A percentile compares a stretch with the other conserved stretches of the same genome.
These are phyloP conservation scores for Leccinum incarnatum DNA, from an alignment of 768 basidiomycete species.

Conservation along the genomic window DNA sequence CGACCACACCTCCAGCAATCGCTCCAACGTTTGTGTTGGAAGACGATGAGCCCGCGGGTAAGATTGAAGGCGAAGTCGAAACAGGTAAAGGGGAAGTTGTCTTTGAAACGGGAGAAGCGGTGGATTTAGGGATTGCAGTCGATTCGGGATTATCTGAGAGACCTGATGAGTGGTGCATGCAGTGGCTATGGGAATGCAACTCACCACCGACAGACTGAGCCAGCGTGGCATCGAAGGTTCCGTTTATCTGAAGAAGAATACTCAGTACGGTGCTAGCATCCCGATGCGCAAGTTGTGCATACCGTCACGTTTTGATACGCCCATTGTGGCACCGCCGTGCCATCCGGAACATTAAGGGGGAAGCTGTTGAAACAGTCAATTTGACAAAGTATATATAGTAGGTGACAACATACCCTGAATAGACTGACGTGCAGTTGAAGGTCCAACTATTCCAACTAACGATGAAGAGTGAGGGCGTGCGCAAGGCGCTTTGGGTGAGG, in stretches of 20 bases:
- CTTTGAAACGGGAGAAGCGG: not conserved
- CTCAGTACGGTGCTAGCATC: constrained; percentile 5
- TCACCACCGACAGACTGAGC: too few species aligned
- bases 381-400: not conserved
- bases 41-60: too few species aligned
- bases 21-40: too few species aligned
- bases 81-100: too few species aligned
- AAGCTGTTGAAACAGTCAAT: constrained; percentile 34
- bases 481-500: not conserved
- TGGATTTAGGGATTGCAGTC: too few species aligned
- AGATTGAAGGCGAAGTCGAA: too few species aligned
- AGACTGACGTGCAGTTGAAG: constrained; percentile 43
- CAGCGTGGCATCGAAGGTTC: constrained; percentile 32
- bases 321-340: constrained; percentile 57
- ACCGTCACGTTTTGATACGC: constrained; percentile 54
- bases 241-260: constrained; percentile 26
- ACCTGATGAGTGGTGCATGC: too few species aligned
- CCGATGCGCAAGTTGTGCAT: constrained; percentile 13
- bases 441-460: constrained; percentile 53
- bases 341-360: constrained; percentile 45
- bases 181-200: too few species aligned
- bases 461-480: not conserved
- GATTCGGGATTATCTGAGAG: too few species aligned
- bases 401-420: constrained; percentile 19
- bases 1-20: too few species aligned